Evolutionary conservation across 192 early-diverging fungal genomes (phyloP), one percentile per base, ranked within the genome.

Genomic region (Coemansia sp.): DNA sequence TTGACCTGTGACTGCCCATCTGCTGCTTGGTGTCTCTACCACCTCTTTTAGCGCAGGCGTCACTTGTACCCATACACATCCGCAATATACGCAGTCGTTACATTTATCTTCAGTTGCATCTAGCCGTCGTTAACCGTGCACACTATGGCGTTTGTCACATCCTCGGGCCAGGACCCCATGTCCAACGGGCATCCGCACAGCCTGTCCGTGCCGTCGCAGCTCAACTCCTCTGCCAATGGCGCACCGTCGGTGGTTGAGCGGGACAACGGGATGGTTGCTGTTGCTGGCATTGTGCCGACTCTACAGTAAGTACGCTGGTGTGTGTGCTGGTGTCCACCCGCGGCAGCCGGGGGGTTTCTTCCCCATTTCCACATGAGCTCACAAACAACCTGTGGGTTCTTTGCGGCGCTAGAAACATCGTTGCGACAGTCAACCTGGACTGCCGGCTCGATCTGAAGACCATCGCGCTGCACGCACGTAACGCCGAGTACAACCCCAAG

Each of bases 401-500:
- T 7, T 38, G 17, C 2, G 14, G 35, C 20, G 43, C 16, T 44
- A 44, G 43, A 75, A 99, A 99, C 60, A 94, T 99, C 56, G 96
- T 99, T 9, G 94, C 96, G 18, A 99, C 96, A 13, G 96, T 99
- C 58, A 96, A 99, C 67, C 78, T 99, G 52, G 96, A 97, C 66
- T 91, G 88, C 78, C 85, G 86, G 38, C 82, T 99, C 55, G 96
- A 99, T 67, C 65, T 99, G 44, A 99, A 99, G 76, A 95, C 90
- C 25, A 99, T 99, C 68, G 96, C 96, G 28, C 78, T 99, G 44
- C 93, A 97, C 56, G 96, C 96, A n/a, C 83, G 96, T 45, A 99
- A 99, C 66, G 96, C 96, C 62, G 96, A 99, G 76, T 99, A 99
- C 79, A 99, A 99, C 71, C 96, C 96, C 64, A 99, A 99, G 96